These are phyloP conservation scores for Kwoniella dendrophila DNA, from an alignment of 768 basidiomycete species.

Conservation along the genomic window DNA sequence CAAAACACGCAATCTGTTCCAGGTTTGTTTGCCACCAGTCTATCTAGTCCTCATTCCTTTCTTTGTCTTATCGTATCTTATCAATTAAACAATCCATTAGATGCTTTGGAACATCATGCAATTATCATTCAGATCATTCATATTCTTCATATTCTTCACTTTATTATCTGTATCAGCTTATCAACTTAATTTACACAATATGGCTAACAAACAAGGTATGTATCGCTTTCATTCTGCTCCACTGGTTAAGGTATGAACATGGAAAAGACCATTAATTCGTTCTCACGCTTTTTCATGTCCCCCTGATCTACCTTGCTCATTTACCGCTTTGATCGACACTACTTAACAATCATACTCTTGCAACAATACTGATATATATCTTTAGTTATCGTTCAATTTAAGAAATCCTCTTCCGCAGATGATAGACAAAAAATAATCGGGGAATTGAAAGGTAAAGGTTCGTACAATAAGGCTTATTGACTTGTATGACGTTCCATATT, in stretches of 20 bases:
- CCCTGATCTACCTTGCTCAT: not conserved
- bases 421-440: constrained; percentile 38
- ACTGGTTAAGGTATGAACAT: not conserved
- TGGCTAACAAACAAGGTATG: constrained; percentile 29
- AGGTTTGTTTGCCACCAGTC: not conserved
- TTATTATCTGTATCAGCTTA: constrained; percentile 4
- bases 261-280: not conserved
- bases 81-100: not conserved
- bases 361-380: not conserved
- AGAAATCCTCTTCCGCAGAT: constrained; percentile 40
- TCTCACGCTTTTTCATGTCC: not conserved
- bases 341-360: not conserved
- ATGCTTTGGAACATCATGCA: constrained; percentile 11
- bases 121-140: constrained; percentile 12
- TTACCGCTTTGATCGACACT: not conserved
- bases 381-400: constrained; percentile 46
- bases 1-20: not conserved
- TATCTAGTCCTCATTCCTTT: not conserved
- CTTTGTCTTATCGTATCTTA: not conserved
- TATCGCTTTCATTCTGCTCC: not conserved
- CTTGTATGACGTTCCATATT: not conserved
- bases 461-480: not conserved
- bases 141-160: constrained; percentile 12
- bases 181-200: constrained; percentile 17
- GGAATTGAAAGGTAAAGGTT: constrained; percentile 38